Base-by-base conservation (phyloP, 176 grass and related monocot genomes). In the Poa pratensis region DNA sequence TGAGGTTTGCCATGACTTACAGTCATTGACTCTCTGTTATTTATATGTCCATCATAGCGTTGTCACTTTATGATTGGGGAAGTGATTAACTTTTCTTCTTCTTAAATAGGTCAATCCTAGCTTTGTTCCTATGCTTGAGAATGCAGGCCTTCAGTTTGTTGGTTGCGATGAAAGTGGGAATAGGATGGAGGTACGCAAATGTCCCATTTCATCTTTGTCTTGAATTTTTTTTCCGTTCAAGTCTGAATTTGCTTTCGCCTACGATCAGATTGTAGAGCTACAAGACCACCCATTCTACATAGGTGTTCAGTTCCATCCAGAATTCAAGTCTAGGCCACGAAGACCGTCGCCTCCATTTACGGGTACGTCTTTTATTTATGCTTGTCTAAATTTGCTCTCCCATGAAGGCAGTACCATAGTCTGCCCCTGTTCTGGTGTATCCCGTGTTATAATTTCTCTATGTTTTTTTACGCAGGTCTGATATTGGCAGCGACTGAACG, bases 291-390 rank as follows among this genome's bases (percentile, higher is more conserved):
- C 91, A 14, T 99, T 89, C 18, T 99, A 99, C 59, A 59, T 99
- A 32, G 96, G 96, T 40, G 93, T 96, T 71, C 96, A 99, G 83
- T 99, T 92, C 79, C 93, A 99, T 84, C 96, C 96, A 4, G 93
- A 99, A 65, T 99, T 99, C 82, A 99, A 99, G 76, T 96, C 93
- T 14, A 99, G 91, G 78, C 91, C 93, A 79, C 81, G 89, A 86
- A 94, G 80, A 75, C 91, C 96, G 80, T 95, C 96, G 5, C 89
- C 96, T 88, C 91, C 92, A 61, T 96, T 99, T 91, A 82, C 90
- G 51, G 96, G 96, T 98, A 69, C 2, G 20, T 24, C 43, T 55
- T 59, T 58, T 78, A 14, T 2, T 76, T 39, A 73, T 79, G 24
- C 24, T 88, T 51, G 58, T 82, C 27, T 24, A 14, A 57, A 23